Conservation (phyloP, 2,329 filamentous ascomycete species). For the Ilyonectria mors-panacis region DNA sequence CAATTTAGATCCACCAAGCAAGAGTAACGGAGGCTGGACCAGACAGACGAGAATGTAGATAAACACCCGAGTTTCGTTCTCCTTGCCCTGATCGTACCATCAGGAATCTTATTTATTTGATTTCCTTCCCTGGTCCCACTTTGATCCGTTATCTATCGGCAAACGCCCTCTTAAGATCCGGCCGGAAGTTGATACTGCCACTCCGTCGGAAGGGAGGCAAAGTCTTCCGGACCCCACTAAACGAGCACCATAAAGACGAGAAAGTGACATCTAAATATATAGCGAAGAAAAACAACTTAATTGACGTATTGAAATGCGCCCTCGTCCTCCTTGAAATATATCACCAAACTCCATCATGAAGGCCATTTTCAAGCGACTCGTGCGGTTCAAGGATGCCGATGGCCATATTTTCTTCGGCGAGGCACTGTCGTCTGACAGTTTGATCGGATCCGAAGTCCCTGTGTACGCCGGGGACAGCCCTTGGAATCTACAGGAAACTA, state of each 20-base stretch:
- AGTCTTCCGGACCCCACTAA: background rate
- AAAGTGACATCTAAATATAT: background rate
- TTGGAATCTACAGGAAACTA: background rate
- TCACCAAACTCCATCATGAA: background rate
- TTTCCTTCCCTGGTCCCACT: no score
- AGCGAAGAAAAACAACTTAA: background rate
- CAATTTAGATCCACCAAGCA: no score
- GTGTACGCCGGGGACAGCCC: constrained; percentile 11
- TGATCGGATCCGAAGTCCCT: background rate
- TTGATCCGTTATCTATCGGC: no score
- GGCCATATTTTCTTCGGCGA: constrained; percentile 13
- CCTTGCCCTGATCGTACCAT: no score
- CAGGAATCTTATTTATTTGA: no score
- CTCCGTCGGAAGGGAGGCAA: background rate
- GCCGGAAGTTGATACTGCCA: background rate
- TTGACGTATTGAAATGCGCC: no score
- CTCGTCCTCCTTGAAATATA: no score
- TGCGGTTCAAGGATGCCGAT: constrained; percentile 12
- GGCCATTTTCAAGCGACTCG: constrained; percentile 3
- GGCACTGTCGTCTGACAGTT: background rate
- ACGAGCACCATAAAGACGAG: background rate
- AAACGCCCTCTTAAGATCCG: background rate
- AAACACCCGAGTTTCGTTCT: no score
- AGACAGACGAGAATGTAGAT: no score
- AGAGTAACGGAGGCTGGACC: no score